Percentiles rank a stretch among this genome's conserved stretches.
Conservation (phyloP, 192 early-diverging fungal genomes). For the Coemansia sp. region DNA sequence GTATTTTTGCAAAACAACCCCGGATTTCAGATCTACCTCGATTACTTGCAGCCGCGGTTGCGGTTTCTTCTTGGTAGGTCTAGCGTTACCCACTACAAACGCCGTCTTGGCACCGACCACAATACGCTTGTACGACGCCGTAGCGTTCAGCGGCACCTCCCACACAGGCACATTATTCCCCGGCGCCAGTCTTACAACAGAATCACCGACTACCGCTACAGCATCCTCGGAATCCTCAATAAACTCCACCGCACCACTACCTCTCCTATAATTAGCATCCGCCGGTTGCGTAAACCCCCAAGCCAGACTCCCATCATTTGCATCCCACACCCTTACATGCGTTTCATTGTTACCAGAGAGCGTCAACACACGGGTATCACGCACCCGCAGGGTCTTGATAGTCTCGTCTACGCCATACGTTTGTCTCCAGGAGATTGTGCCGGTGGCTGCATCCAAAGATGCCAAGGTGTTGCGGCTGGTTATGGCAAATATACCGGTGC, state of each 20-base stretch:
- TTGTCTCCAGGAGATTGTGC: constrained; percentile 80
- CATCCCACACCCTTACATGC: constrained; percentile 56
- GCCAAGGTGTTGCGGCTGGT: constrained; percentile 80
- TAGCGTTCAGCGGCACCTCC: constrained; percentile 36
- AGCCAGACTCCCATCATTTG: constrained; percentile 12
- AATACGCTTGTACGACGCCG: constrained; percentile 37
- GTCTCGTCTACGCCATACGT: constrained; percentile 60
- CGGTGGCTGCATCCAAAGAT: constrained; percentile 62
- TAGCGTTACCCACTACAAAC: constrained; percentile 40
- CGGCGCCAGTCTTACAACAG: constrained; percentile 32
- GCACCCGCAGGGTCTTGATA: constrained; percentile 54
- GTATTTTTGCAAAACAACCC: constrained; percentile 41
- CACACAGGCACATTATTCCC: constrained; percentile 24
- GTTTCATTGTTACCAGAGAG: constrained; percentile 22
- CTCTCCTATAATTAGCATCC: constrained; percentile 24
- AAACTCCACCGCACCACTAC: constrained; percentile 49
- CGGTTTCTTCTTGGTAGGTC: constrained; percentile 21
- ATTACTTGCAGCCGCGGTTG: constrained; percentile 32
- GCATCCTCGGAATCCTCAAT: constrained; percentile 37
- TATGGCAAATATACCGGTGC: constrained; percentile 54
- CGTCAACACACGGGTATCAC: constrained; percentile 39
- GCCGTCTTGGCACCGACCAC: constrained; percentile 33
- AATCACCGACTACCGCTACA: constrained; percentile 38
- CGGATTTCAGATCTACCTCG: constrained; percentile 34
- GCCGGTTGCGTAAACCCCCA: constrained; percentile 28